These are phyloP conservation scores for Apiotrichum porosum DNA, from an alignment of 1,284 basidiomycete species.

Conservation along the genomic window DNA sequence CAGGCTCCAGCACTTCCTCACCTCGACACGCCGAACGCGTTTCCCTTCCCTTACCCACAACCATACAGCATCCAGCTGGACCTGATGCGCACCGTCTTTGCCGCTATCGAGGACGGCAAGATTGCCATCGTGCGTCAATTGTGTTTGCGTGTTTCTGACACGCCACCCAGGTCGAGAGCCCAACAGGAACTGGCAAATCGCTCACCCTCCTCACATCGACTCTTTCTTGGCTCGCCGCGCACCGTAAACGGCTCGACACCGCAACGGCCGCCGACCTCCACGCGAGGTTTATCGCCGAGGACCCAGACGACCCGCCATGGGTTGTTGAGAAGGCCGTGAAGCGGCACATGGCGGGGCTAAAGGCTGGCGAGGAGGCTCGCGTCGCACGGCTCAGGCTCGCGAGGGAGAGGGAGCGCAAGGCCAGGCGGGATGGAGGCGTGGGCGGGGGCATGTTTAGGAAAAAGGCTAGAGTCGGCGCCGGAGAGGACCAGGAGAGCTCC, in stretches of 20 bases:
- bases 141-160: no score
- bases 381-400: constrained; percentile 53
- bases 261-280: constrained; percentile 27
- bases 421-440: constrained; percentile 58
- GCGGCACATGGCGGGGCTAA: constrained; percentile 60
- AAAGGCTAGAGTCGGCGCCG: not conserved
- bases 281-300: constrained; percentile 30
- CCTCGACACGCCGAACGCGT: constrained; percentile 58
- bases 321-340: constrained; percentile 70
- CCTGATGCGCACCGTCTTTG: constrained; percentile 83
- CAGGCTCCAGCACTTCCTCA: constrained; percentile 5
- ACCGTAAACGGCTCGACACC: constrained; percentile 29
- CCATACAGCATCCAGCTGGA: constrained; percentile 86
- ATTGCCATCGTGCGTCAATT: constrained; percentile 58
- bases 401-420: constrained; percentile 31
- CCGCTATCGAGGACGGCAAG: constrained; percentile 66
- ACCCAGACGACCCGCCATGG: constrained; percentile 63
- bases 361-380: constrained; percentile 61
- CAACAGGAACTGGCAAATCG: constrained; percentile 86
- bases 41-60: constrained; percentile 71
- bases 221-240: constrained; percentile 67
- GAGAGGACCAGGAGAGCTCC: not conserved
- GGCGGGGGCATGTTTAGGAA: not conserved
- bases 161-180: constrained; percentile 60
- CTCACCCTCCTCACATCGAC: constrained; percentile 75